phyloP scores from a whole-genome alignment of 1,284 basidiomycete species.

The Leccinum insolens region DNA sequence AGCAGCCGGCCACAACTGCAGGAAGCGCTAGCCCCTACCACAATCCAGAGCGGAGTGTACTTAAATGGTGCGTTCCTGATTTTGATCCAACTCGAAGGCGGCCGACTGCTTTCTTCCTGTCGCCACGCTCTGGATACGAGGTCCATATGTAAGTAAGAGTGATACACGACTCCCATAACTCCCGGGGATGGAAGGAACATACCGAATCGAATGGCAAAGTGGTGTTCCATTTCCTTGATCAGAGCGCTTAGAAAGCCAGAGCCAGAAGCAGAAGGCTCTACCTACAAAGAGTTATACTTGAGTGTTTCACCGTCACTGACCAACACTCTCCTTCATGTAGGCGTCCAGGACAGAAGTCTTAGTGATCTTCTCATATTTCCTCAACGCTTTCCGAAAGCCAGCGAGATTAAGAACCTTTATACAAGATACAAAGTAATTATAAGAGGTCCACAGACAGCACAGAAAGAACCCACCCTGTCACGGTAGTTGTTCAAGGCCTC shows the following conservation, averaged over 20 bases:
- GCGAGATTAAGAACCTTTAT: slow-evolving; percentile 82
- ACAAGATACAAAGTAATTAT: slow-evolving; percentile 12
- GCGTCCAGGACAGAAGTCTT: slow-evolving; percentile 67
- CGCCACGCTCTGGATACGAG: slow-evolving; percentile 67
- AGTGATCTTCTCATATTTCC: slow-evolving; percentile 92
- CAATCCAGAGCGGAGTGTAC: slow-evolving; percentile 76
- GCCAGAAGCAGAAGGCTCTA: slow-evolving; percentile 64
- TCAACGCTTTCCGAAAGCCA: slow-evolving; percentile 89
- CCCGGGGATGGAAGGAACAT: slow-evolving; percentile 25
- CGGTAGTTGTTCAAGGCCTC: slow-evolving; percentile 85
- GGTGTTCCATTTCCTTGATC: slow-evolving; percentile 73
- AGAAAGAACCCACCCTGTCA: slow-evolving; percentile 50
- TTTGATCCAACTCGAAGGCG: slow-evolving; percentile 62
- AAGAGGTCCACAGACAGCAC: background rate
- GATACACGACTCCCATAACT: background rate
- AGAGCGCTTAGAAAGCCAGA: slow-evolving; percentile 63
- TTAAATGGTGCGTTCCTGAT: slow-evolving; percentile 74
- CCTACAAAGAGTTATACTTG: slow-evolving; percentile 38
- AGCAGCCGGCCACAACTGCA: slow-evolving; percentile 70
- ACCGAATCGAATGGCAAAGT: slow-evolving; percentile 81
- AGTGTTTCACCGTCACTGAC: background rate
- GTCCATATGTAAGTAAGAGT: background rate
- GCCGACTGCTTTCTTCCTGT: slow-evolving; percentile 78
- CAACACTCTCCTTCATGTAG: slow-evolving; percentile 70
- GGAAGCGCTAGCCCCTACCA: slow-evolving; percentile 80